Base-by-base conservation (phyloP, 2,329 filamentous ascomycete genomes). In the Penicillium palitans region DNA sequence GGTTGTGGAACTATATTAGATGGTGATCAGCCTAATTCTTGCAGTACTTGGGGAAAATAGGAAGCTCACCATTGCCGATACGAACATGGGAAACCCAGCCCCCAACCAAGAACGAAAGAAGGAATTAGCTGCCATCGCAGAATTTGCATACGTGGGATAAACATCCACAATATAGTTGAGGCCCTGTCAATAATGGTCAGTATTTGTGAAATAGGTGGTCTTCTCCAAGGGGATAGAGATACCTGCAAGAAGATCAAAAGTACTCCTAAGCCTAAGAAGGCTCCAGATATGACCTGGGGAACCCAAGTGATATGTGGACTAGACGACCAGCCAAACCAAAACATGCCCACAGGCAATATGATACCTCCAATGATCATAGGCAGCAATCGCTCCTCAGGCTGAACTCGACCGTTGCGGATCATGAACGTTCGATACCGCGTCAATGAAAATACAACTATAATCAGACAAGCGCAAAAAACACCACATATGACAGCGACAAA, bases 311-410 rank as follows among this genome's bases (percentile, higher is more conserved):
- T 74, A 35, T 70, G 46, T 0, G 72, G 70, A 57, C 69, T 74
- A 0, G 76, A 76, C 2, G 75, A 73, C 80, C 80, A 82, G 6
- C 72, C 78, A 58, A 80, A 80, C 75, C 77, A 78, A 65, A 80
- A 80, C 25, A 81, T 66, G 41, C 79, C 78, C 48, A 68, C 65
- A 0, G 79, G 77, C 4, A 81, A 66, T 1, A 76, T 52, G 17
- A 76, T 52, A 4, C 72, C 74, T n/a, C 73, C 76, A 19, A 78
- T 45, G n/a, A 80, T 76, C 74, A 79, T 78, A 2, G 76, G 75
- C 1, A 76, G 69, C 0, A 81, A 70, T 47, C 78, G 71, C 59
- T 76, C 74, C 65, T 81, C 79, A 8, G 79, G 79, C 2, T 65
- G 51, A 1, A 69, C 61, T 6, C 57, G 46, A 6, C 68, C 70